A percentile compares a stretch with the other conserved stretches of the same genome.
These are phyloP conservation scores for Candida bentonensis DNA, from an alignment of 805 yeast genomes.

Conservation along the genomic window DNA sequence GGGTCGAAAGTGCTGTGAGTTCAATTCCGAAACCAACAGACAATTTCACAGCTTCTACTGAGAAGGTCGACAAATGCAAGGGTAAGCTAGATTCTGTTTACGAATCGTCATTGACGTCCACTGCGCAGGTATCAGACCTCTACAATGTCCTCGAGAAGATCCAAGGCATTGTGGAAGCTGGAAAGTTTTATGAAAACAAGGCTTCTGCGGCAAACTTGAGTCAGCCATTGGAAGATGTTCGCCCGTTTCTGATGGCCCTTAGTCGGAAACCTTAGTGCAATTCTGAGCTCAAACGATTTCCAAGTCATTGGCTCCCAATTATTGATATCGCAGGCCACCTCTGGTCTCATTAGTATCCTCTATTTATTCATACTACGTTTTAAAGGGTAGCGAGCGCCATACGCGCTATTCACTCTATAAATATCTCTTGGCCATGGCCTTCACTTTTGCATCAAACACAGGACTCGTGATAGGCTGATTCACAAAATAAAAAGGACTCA, in stretches of 20 bases:
- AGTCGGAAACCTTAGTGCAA: not conserved
- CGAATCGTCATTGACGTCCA: not conserved
- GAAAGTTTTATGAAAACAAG: not conserved
- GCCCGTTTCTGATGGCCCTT: not conserved
- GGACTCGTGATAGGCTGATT: conserved; percentile 64
- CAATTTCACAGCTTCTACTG: not conserved
- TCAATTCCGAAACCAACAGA: too few species aligned
- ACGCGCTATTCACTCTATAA: too few species aligned
- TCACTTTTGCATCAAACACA: conserved; percentile 62
- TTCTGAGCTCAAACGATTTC: not conserved
- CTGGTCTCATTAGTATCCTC: too few species aligned
- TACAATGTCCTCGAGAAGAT: not conserved
- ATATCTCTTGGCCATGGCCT: conserved; percentile 61
- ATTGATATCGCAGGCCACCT: too few species aligned
- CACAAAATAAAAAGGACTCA: conserved; percentile 75
- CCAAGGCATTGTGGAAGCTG: not conserved
- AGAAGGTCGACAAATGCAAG: not conserved
- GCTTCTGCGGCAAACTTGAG: not conserved
- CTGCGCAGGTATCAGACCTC: not conserved
- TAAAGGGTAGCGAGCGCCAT: too few species aligned
- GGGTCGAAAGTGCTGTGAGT: not conserved
- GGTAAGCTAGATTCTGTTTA: conserved; percentile 9
- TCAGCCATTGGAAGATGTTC: not conserved
- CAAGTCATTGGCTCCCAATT: not conserved
- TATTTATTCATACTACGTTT: too few species aligned